Evolutionary conservation across 2,329 filamentous ascomycete genomes (phyloP).

Genomic region (Diaporthe sp.): DNA sequence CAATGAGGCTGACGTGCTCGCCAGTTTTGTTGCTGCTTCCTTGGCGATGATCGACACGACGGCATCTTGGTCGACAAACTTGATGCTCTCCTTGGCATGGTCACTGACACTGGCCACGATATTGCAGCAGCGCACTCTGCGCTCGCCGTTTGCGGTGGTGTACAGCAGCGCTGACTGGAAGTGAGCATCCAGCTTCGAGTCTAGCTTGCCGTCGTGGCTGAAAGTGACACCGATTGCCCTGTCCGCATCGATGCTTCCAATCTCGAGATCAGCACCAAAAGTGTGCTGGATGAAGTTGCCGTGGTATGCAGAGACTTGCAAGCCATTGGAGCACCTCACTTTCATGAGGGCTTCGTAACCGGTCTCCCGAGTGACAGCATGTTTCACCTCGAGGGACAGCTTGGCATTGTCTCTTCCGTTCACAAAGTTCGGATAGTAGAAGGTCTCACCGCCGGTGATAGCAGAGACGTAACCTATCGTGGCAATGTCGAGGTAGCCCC

Average conservation of each 20-base stretch:
- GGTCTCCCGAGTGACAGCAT: slow-evolving; percentile 89
- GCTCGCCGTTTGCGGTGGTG: slow-evolving; percentile 89
- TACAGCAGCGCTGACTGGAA: slow-evolving; percentile 97
- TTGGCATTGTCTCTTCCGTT: slow-evolving; percentile 87
- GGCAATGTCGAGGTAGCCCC: slow-evolving; percentile 92
- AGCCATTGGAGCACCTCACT: slow-evolving; percentile 95
- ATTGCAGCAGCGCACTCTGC: slow-evolving; percentile 92
- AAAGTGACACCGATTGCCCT: slow-evolving; percentile 94
- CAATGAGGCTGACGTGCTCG: slow-evolving; percentile 75
- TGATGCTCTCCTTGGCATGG: slow-evolving; percentile 85
- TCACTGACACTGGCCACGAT: slow-evolving; percentile 94
- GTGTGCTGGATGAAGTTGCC: slow-evolving; percentile 97
- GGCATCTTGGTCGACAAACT: slow-evolving; percentile 95
- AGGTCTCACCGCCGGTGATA: slow-evolving; percentile 93
- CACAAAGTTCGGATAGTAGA: slow-evolving; percentile 97
- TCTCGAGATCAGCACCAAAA: slow-evolving; percentile 93
- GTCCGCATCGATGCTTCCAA: slow-evolving; percentile 92
- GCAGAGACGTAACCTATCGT: slow-evolving; percentile 90
- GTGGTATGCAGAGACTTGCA: slow-evolving; percentile 94
- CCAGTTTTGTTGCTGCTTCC: slow-evolving; percentile 90
- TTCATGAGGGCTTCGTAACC: slow-evolving; percentile 98
- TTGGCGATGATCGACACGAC: slow-evolving; percentile 91
- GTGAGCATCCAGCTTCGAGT: slow-evolving; percentile 94
- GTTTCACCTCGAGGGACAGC: slow-evolving; percentile 86
- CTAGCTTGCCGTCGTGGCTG: slow-evolving; percentile 96